Percentiles rank a stretch among this genome's conserved stretches.
Conservation (phyloP, 805 yeast genomes). For the Candida argentea region DNA sequence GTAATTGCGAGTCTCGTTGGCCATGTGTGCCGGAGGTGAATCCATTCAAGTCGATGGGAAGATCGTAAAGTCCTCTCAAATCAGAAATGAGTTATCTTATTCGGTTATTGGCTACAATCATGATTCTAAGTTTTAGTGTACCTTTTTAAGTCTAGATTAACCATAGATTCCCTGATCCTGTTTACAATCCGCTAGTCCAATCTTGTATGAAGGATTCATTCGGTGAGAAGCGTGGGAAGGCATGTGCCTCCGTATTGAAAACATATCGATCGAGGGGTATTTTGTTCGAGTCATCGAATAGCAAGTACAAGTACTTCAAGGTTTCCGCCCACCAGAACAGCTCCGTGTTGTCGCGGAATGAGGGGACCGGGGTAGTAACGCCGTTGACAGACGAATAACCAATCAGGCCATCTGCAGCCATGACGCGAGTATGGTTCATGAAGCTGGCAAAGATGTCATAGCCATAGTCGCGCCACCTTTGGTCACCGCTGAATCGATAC, state of each 20-base stretch:
- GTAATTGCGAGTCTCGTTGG: no score
- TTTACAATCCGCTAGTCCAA: conserved; percentile 37
- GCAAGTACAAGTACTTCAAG: conserved; percentile 68
- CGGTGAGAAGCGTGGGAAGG: conserved; percentile 65
- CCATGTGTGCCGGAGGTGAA: no score
- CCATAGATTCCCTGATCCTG: no score
- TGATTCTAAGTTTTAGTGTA: conserved; percentile 11
- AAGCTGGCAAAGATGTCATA: conserved; percentile 74
- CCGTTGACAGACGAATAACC: conserved; percentile 56
- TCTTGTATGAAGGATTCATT: conserved; percentile 47
- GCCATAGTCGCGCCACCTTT: conserved; percentile 81
- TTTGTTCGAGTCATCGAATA: conserved; percentile 59
- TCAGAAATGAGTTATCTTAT: no score
- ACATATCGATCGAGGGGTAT: conserved; percentile 62
- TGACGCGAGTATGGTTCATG: conserved; percentile 44
- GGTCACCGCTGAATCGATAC: conserved; percentile 71
- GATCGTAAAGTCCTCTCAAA: no score
- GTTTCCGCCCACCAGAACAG: conserved; percentile 94
- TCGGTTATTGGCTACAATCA: conserved; percentile 5
- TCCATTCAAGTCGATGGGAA: no score
- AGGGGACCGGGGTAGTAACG: conserved; percentile 48
- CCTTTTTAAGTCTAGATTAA: no score
- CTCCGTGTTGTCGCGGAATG: conserved; percentile 64
- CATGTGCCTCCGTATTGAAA: conserved; percentile 91
- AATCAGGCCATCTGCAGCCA: conserved; percentile 30